Evolutionary conservation across 1,139 yeast species (phyloP).

Genomic region (Suhomyces yuchorum): DNA sequence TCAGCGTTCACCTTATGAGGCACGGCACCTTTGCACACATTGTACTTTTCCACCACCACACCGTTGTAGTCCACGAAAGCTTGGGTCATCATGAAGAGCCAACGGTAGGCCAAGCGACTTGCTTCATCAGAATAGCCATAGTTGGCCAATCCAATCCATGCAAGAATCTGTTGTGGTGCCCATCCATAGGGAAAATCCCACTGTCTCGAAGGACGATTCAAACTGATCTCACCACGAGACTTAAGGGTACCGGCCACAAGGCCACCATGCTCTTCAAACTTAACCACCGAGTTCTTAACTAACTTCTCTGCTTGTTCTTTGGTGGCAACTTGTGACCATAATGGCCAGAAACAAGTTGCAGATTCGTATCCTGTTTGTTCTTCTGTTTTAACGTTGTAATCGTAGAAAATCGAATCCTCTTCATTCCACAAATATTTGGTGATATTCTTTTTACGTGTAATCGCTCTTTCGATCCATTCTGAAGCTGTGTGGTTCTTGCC

Average conservation of each 20-base stretch:
- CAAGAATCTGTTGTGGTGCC: constrained; percentile 97
- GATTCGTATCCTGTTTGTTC: constrained; percentile 72
- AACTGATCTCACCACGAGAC: constrained; percentile 72
- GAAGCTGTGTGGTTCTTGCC: constrained; percentile 50
- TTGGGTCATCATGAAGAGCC: constrained; percentile 88
- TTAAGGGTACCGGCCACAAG: constrained; percentile 80
- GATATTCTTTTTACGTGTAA: constrained; percentile 54
- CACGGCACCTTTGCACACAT: constrained; percentile 78
- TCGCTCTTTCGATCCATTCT: constrained; percentile 63
- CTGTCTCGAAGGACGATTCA: constrained; percentile 82
- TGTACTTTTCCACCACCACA: constrained; percentile 93
- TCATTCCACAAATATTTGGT: constrained; percentile 86
- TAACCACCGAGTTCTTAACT: constrained; percentile 60
- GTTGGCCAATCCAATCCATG: constrained; percentile 82
- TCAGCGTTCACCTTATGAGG: constrained; percentile 96
- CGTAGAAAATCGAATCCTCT: constrained; percentile 75
- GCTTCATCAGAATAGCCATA: constrained; percentile 74
- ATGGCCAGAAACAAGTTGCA: constrained; percentile 90
- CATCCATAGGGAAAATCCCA: constrained; percentile 99
- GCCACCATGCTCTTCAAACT: constrained; percentile 88
- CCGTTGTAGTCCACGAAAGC: constrained; percentile 95
- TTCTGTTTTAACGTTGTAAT: constrained; percentile 68
- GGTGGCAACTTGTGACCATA: constrained; percentile 81
- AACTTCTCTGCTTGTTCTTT: constrained; percentile 70
- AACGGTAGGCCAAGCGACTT: constrained; percentile 75